A percentile compares a stretch with the other conserved stretches of the same genome.
Conservation (phyloP, 768 basidiomycete species). For the Termitomyces sp. region DNA sequence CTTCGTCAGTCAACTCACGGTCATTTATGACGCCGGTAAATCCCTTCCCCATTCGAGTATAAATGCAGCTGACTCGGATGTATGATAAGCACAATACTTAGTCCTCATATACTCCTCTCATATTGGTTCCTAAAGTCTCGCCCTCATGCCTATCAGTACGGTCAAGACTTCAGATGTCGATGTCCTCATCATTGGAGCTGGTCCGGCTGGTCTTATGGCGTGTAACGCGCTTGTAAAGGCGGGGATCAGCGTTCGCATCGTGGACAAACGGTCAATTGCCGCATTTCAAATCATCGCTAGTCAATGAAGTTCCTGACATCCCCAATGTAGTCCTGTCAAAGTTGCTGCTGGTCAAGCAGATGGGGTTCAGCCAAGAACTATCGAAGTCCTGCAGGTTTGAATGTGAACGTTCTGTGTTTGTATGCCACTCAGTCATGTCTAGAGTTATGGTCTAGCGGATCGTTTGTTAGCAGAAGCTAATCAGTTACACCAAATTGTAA, state of each 20-base stretch:
- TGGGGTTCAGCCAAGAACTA: conserved; percentile 55
- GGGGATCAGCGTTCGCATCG: conserved; percentile 56
- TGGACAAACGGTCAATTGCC: conserved; percentile 53
- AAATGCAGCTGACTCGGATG: background rate
- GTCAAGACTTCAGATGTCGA: conserved; percentile 45
- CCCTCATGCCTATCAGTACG: conserved; percentile 23
- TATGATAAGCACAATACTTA: background rate
- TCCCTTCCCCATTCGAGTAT: background rate
- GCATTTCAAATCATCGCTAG: background rate
- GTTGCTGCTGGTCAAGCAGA: conserved; percentile 58
- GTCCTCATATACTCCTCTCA: background rate
- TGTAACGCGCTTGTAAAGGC: conserved; percentile 58
- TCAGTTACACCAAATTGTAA: conserved; percentile 68
- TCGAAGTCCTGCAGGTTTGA: conserved; percentile 53
- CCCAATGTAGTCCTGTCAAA: conserved; percentile 38
- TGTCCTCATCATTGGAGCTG: conserved; percentile 63
- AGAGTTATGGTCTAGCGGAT: conserved; percentile 81
- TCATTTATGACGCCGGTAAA: background rate
- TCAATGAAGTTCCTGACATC: background rate
- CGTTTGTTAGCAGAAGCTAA: conserved; percentile 61
- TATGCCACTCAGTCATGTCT: background rate
- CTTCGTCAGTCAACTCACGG: background rate
- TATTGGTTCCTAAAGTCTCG: background rate
- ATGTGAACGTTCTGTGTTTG: background rate
- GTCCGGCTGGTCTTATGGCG: conserved; percentile 66